A percentile compares a stretch with the other conserved stretches of the same genome.
Conservation (phyloP, 2,329 filamentous ascomycete genomes). For the Calonectria pseudoreteaudii region DNA sequence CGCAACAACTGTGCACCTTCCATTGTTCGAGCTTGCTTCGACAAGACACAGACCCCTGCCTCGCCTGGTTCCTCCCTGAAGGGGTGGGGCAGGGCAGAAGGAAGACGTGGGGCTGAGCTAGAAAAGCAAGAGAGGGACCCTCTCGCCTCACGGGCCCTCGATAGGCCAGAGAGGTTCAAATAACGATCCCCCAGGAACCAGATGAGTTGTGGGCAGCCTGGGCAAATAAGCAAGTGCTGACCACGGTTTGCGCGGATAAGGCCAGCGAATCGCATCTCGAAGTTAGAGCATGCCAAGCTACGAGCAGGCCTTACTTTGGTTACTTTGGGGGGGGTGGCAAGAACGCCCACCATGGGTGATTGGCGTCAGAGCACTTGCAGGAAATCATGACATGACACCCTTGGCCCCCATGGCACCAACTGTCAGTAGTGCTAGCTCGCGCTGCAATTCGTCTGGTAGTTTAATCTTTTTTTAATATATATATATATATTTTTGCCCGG, state of each 20-base stretch:
- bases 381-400: not conserved
- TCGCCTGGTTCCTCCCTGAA: too few relatives aligned
- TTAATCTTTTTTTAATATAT: not conserved
- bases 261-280: not conserved
- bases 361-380: not conserved
- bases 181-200: not conserved
- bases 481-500: not conserved
- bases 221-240: not conserved
- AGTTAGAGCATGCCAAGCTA: not conserved
- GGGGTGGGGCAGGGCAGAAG: not conserved
- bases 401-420: not conserved
- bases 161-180: not conserved
- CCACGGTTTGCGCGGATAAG: not conserved
- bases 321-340: too few relatives aligned
- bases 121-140: not conserved
- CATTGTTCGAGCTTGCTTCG: not conserved
- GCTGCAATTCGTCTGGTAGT: not conserved
- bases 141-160: not conserved
- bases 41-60: not conserved
- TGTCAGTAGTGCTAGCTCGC: not conserved
- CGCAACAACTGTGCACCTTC: not conserved
- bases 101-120: not conserved
- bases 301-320: not conserved
- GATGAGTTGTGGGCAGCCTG: not conserved
- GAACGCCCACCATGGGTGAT: not conserved